phyloP scores from a whole-genome alignment of 2,329 filamentous ascomycete species.

The Pseudopyrenochaeta lycopersici region DNA sequence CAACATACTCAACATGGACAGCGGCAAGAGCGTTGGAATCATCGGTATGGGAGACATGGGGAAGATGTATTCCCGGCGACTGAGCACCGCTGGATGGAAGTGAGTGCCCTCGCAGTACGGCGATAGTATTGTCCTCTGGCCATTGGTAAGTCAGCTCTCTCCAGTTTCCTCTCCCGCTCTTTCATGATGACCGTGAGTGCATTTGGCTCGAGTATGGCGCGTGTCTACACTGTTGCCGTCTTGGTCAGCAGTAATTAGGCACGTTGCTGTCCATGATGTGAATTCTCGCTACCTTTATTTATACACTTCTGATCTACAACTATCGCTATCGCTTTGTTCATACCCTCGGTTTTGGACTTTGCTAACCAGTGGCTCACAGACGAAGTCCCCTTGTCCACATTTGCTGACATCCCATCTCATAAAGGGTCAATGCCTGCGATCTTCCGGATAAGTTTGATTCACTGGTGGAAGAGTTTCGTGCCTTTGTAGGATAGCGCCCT shows the following conservation, averaged over 20 bases:
- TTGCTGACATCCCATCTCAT: conserved; percentile 36
- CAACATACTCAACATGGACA: conserved; percentile 61
- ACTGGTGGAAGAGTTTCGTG: conserved; percentile 81
- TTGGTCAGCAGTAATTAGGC: conserved; percentile 69
- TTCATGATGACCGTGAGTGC: conserved; percentile 99
- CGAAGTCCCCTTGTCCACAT: conserved; percentile 1
- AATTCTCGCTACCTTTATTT: conserved; percentile 97
- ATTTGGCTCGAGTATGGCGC: conserved; percentile 99
- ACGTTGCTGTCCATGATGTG: conserved; percentile 92
- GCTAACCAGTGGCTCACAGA: conserved; percentile 48
- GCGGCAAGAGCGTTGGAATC: conserved; percentile 80
- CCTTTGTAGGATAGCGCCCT: conserved; percentile 74
- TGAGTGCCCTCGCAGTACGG: conserved; percentile 61
- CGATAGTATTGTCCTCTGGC: conserved; percentile 11
- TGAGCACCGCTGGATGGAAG: conserved; percentile 96
- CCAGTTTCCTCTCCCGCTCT: conserved; percentile 18
- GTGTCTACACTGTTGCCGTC: conserved; percentile 74
- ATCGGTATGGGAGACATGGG: conserved; percentile 99
- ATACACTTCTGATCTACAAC: conserved; percentile 77
- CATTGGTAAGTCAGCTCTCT: conserved; percentile 37
- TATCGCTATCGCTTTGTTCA: conserved; percentile 29
- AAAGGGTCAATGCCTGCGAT: conserved; percentile 94
- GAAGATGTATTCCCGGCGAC: conserved; percentile 92
- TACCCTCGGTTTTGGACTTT: conserved; percentile 23
- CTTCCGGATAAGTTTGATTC: conserved; percentile 85